phyloP scores from a whole-genome alignment of 1,284 basidiomycete species.

The Ceratobasidium theobromae region DNA sequence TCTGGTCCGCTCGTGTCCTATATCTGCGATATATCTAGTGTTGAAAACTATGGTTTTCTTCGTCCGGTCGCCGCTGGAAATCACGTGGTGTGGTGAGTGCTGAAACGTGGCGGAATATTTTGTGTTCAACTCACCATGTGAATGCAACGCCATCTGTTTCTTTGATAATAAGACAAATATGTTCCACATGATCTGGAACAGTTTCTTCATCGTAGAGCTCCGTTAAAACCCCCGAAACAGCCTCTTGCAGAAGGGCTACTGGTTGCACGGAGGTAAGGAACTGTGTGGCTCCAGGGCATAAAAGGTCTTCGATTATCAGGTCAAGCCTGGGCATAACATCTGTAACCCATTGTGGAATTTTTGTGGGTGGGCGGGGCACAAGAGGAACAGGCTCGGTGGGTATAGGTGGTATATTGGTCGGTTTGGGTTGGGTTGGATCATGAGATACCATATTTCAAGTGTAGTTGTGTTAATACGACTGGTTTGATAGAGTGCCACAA shows the following conservation, averaged over 20 bases:
- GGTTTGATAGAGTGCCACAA: neutral
- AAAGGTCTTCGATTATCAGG: conserved; percentile 12
- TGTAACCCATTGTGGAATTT: conserved; percentile 10
- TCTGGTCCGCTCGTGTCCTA: conserved; percentile 9
- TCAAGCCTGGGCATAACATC: conserved; percentile 23
- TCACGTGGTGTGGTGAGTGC: conserved; percentile 3
- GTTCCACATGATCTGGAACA: conserved; percentile 5
- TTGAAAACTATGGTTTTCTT: conserved; percentile 23
- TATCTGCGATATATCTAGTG: conserved; percentile 18
- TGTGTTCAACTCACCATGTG: conserved; percentile 16
- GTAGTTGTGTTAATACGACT: neutral
- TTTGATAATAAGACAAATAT: conserved; percentile 7
- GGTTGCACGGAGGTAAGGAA: conserved; percentile 14
- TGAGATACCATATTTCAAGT: conserved; percentile 17
- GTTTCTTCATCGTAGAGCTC: conserved; percentile 20
- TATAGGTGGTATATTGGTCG: conserved; percentile 15
- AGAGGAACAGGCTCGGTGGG: neutral
- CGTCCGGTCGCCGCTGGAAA: neutral
- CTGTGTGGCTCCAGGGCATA: conserved; percentile 6
- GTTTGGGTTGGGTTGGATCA: conserved; percentile 25
- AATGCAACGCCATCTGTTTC: conserved; percentile 13
- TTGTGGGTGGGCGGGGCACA: conserved; percentile 1
- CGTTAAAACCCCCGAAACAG: conserved; percentile 3
- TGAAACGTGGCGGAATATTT: too few species aligned
- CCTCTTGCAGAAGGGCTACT: conserved; percentile 10